Evolutionary conservation across 2,329 filamentous ascomycete species (phyloP), one percentile per base, ranked within the genome.

Genomic region (Didymella pinodella): DNA sequence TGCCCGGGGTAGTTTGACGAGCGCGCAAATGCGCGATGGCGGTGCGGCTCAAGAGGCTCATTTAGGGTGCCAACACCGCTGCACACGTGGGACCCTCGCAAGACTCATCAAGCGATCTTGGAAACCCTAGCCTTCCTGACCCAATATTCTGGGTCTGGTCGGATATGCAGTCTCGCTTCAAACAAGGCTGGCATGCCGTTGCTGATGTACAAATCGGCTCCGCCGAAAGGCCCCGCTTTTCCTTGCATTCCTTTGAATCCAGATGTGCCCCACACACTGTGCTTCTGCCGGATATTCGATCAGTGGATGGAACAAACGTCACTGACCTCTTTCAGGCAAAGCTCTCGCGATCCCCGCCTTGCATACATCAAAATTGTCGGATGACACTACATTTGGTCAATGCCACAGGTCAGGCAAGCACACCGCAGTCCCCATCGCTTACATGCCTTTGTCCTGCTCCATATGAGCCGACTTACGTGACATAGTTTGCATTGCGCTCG

Each of bases 11-110:
- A 8, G 11, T 7, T 38, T 41, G n/a, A 11, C n/a, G 6, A 10
- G 12, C 29, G 16, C 22, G 48, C 48, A 51, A 16, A 10, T 36
- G 44, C 36, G 38, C 49, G 29, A 36, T 34, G 16, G 14, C 18
- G n/a, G 29, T 25, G 44, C 44, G 26, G 34, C 51, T 47, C 18
- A 31, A 46, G 14, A 22, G 34, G 7, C 20, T 44, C 28, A 7
- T 10, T 43, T 4, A 25, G 29, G 46, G 25, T 14, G 22, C 36
- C 7, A 38, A 34, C 7, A 36, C 25, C 25, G 18, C 26, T 18
- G 28, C 7, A 41, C 43, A 48, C 43, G 34, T 54, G 32, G 38
- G 16, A 34, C 14, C 36, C 44, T 41, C 52, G 44, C 44, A 54
- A 48, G 20, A 4, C 34, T 11, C 43, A 7, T 32, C 12, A 22